These are phyloP conservation scores for Neurospora sp. DNA, from an alignment of 495 filamentous ascomycete species.

Conservation along the genomic window DNA sequence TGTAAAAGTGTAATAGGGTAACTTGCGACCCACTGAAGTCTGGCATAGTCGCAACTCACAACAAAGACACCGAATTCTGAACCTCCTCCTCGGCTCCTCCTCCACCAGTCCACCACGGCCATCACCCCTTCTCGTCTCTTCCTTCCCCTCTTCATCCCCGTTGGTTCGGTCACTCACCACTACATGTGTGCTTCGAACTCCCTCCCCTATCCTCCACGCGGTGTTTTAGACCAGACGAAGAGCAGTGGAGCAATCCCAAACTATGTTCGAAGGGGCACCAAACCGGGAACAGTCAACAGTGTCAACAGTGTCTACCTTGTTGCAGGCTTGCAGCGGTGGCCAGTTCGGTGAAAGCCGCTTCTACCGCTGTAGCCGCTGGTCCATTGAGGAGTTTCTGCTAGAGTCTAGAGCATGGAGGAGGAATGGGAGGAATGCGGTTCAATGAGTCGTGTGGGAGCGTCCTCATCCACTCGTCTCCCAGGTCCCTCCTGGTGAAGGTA, in stretches of 20 bases:
- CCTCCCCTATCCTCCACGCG: background rate
- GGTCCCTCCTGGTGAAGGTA: background rate
- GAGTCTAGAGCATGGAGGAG: background rate
- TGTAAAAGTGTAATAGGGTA: background rate
- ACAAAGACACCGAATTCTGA: background rate
- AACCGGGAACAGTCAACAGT: background rate
- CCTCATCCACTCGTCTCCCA: background rate
- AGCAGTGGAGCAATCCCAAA: background rate
- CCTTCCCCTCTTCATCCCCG: background rate
- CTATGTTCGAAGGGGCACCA: background rate
- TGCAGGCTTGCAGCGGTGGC: background rate
- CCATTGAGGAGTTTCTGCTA: background rate
- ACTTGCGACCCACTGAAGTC: background rate
- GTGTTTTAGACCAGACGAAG: background rate
- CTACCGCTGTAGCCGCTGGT: background rate
- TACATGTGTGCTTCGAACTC: background rate
- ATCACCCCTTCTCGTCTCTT: background rate
- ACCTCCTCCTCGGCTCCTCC: background rate
- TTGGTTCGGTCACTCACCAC: background rate
- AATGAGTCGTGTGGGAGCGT: background rate
- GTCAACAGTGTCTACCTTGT: background rate
- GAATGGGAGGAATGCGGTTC: background rate
- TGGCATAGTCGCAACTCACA: background rate
- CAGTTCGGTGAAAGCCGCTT: background rate
- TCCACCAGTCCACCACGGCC: background rate